phyloP scores from a whole-genome alignment of 2,329 filamentous ascomycete genomes.

The Neofusicoccum sp. region DNA sequence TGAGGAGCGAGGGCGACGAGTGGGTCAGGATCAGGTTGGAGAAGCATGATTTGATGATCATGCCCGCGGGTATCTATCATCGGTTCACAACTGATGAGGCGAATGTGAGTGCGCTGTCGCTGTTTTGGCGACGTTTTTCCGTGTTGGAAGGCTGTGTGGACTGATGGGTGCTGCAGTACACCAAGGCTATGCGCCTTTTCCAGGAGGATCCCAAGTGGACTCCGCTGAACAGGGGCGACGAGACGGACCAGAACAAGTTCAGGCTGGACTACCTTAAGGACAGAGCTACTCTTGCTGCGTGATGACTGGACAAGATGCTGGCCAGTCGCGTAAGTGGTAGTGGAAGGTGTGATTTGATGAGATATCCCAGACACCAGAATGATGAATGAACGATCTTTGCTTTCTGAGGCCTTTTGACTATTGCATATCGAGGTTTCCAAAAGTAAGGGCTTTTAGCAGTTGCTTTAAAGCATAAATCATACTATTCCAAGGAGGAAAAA shows the following conservation, averaged over 20 bases:
- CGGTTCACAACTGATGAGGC: slow-evolving; percentile 91
- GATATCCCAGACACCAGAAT: no score
- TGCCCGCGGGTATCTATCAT: slow-evolving; percentile 95
- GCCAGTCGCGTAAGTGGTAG: no score
- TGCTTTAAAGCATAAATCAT: no score
- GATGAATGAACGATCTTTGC: no score
- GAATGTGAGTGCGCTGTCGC: slow-evolving; percentile 66
- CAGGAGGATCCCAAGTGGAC: slow-evolving; percentile 99
- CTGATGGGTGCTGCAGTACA: slow-evolving; percentile 60
- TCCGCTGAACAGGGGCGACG: slow-evolving; percentile 74
- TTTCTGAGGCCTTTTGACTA: no score
- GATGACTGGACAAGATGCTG: no score
- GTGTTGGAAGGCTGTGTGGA: background rate
- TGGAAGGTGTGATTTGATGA: no score
- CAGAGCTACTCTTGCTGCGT: no score
- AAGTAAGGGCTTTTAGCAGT: no score
- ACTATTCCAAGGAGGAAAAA: no score
- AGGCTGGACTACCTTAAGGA: slow-evolving; percentile 71
- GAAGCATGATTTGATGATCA: slow-evolving; percentile 86
- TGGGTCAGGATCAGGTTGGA: slow-evolving; percentile 86
- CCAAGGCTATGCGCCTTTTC: slow-evolving; percentile 94
- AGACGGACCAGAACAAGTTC: slow-evolving; percentile 75
- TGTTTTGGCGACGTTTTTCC: background rate
- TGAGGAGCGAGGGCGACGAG: slow-evolving; percentile 74
- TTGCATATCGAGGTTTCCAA: no score